Evolutionary conservation across 2,329 filamentous ascomycete genomes (phyloP).

Genomic region (Beauveria asiatica): DNA sequence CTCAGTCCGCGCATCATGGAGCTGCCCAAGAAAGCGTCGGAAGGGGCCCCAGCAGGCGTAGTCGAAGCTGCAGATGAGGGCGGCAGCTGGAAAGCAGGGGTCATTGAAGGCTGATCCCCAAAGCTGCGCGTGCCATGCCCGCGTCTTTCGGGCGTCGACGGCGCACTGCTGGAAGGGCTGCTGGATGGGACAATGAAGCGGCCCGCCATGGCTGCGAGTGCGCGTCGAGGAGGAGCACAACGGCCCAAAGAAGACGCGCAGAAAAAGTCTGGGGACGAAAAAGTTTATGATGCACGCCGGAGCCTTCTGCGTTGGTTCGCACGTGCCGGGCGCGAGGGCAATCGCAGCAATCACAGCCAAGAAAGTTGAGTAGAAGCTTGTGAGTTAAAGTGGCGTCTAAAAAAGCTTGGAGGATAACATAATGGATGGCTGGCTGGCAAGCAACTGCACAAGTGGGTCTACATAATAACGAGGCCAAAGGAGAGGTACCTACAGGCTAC

Average conservation of each 20-base stretch:
- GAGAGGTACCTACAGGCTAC: too few species aligned
- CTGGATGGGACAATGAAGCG: constrained; percentile 36
- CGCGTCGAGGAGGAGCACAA: neutral
- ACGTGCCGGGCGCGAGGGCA: neutral
- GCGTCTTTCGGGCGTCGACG: constrained; percentile 40
- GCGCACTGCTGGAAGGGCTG: constrained; percentile 33
- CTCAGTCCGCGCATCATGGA: constrained; percentile 40
- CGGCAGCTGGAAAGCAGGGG: constrained; percentile 43
- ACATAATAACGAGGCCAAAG: too few species aligned
- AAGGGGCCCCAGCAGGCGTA: constrained; percentile 48
- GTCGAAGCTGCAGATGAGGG: constrained; percentile 46
- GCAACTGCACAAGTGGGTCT: neutral
- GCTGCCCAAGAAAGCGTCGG: constrained; percentile 45
- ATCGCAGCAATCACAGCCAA: neutral
- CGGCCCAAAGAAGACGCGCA: neutral
- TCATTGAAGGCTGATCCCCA: constrained; percentile 41
- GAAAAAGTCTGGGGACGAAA: neutral
- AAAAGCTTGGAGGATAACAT: neutral
- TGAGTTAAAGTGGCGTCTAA: neutral
- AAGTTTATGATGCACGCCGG: neutral
- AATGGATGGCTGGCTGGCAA: neutral
- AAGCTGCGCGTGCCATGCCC: constrained; percentile 29
- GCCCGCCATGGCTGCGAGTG: constrained; percentile 28
- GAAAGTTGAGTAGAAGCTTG: neutral
- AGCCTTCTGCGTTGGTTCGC: neutral